Conservation (phyloP, 352 stramenopile species). For the Halophytophthora batemanensis region DNA sequence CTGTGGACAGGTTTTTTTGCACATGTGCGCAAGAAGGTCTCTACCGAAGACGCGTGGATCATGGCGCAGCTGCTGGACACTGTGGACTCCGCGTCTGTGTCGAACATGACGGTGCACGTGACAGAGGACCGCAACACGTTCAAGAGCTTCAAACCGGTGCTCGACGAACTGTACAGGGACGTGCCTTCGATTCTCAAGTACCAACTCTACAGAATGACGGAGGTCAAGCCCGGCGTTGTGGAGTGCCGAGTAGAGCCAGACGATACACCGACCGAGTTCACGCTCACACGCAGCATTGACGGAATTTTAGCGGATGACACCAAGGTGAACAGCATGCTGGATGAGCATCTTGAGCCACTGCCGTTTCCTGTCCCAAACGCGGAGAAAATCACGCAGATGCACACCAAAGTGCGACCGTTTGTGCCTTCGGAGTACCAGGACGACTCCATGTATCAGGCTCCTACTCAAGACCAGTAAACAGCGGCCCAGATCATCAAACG, state of each 20-base stretch:
- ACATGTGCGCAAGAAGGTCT: conserved; percentile 1
- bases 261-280: background rate
- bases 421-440: no score
- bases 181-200: background rate
- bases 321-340: background rate
- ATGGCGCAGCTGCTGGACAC: background rate
- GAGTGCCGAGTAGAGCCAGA: background rate
- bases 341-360: background rate
- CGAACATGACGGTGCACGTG: background rate
- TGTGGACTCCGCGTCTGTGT: background rate
- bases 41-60: background rate
- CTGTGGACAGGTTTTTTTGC: conserved; percentile 1
- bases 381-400: background rate
- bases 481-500: no score
- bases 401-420: no score
- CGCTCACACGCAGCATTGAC: background rate
- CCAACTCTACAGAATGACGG: conserved; percentile 1
- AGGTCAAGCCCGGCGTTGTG: background rate
- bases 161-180: background rate
- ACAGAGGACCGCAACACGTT: background rate
- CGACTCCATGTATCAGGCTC: no score
- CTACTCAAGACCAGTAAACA: no score
- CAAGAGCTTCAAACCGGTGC: conserved; percentile 2
- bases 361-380: background rate
- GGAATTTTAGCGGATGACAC: background rate